Evolutionary conservation across 2,329 filamentous ascomycete species (phyloP).

Genomic region (Cercospora zeae-maydis): DNA sequence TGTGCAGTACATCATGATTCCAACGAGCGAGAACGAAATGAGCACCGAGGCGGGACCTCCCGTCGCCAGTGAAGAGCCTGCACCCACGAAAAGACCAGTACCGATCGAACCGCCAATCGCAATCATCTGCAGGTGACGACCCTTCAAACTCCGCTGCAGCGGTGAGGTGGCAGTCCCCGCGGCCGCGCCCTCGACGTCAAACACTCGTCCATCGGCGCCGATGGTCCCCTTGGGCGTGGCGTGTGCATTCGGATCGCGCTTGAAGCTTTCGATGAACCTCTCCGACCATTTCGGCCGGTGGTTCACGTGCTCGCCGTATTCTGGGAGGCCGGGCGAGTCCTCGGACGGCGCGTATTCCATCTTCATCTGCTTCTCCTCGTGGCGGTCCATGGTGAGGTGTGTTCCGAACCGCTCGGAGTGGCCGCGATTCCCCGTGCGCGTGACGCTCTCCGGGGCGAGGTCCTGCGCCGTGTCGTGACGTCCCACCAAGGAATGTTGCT

Average conservation of each 20-base stretch:
- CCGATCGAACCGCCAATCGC: slow-evolving; percentile 57
- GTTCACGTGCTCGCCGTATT: slow-evolving; percentile 27
- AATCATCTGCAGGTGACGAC: slow-evolving; percentile 93
- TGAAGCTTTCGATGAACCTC: slow-evolving; percentile 60
- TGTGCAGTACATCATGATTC: slow-evolving; percentile 35
- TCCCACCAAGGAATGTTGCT: neutral
- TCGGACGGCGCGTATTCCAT: slow-evolving; percentile 19
- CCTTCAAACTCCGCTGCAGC: slow-evolving; percentile 70
- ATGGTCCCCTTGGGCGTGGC: slow-evolving; percentile 46
- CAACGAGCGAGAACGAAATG: slow-evolving; percentile 33
- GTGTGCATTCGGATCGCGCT: slow-evolving; percentile 57
- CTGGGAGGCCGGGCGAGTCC: slow-evolving; percentile 19
- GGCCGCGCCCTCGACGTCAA: slow-evolving; percentile 61
- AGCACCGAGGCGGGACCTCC: slow-evolving; percentile 38
- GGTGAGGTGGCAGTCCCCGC: slow-evolving; percentile 67
- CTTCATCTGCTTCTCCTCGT: slow-evolving; percentile 21
- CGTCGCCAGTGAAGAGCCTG: slow-evolving; percentile 32
- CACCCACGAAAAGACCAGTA: slow-evolving; percentile 38
- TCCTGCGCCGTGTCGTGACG: neutral
- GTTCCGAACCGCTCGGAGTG: neutral
- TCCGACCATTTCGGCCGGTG: slow-evolving; percentile 25
- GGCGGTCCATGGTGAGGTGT: slow-evolving; percentile 17
- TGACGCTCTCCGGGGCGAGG: neutral
- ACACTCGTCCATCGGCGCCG: slow-evolving; percentile 54
- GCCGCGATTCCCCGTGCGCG: neutral